These are phyloP conservation scores for Suhomyces coccinellae DNA, from an alignment of 1,139 yeast genomes.

Conservation along the genomic window DNA sequence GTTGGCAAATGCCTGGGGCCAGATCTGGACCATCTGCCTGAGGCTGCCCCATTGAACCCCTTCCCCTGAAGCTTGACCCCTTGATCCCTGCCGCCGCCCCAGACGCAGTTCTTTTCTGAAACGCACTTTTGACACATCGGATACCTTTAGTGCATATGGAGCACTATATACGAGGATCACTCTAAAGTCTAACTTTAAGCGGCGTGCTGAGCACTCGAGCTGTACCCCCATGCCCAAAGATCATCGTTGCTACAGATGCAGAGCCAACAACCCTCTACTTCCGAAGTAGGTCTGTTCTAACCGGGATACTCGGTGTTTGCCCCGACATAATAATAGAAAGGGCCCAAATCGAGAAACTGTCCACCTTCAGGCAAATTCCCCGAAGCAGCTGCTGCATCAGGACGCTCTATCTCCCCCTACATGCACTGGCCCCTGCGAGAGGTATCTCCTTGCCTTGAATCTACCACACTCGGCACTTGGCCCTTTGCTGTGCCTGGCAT, in stretches of 20 bases:
- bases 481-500: neutral
- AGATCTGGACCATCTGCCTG: neutral
- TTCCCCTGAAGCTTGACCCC: neutral
- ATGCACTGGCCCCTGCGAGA: neutral
- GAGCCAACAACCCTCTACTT: neutral
- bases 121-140: constrained; percentile 3
- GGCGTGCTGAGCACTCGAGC: neutral
- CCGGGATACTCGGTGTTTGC: too few relatives aligned
- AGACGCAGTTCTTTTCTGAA: constrained; percentile 1
- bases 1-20: too few relatives aligned
- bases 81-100: neutral
- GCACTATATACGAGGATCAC: neutral
- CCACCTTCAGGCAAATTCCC: too few relatives aligned
- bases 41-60: neutral
- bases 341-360: too few relatives aligned
- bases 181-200: neutral
- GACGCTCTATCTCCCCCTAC: neutral
- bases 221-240: neutral
- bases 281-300: too few relatives aligned
- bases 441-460: neutral
- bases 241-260: neutral
- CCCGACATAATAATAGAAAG: too few relatives aligned
- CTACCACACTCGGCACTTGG: neutral
- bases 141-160: neutral
- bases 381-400: neutral